Percentiles rank a stretch among this genome's conserved stretches.
Conservation (phyloP, 352 stramenopile genomes). For the Globisporangium barbulae region DNA sequence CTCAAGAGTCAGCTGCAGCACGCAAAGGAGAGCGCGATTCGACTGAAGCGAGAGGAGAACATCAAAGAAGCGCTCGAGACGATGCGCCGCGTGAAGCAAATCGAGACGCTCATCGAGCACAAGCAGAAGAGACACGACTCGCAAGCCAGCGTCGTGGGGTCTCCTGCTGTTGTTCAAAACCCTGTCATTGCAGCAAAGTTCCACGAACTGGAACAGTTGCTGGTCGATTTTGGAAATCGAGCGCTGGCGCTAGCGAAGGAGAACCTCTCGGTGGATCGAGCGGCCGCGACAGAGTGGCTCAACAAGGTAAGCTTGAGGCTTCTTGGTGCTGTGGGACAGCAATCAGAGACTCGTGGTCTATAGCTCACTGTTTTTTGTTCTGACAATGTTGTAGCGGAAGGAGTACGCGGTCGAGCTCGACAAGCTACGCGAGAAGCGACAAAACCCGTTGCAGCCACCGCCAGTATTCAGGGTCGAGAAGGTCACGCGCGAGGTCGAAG, state of each 20-base stretch:
- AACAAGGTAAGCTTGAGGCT: slow-evolving; percentile 33
- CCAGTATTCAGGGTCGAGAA: slow-evolving; percentile 45
- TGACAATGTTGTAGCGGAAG: slow-evolving; percentile 41
- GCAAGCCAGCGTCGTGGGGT: neutral
- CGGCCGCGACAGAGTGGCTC: slow-evolving; percentile 51
- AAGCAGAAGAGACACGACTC: slow-evolving; percentile 25
- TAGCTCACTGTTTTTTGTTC: neutral
- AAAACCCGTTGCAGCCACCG: slow-evolving; percentile 44
- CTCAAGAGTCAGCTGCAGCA: slow-evolving; percentile 43
- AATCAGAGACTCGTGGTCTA: neutral
- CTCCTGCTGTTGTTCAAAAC: slow-evolving; percentile 15
- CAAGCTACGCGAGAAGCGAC: slow-evolving; percentile 46
- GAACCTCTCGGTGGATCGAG: slow-evolving; percentile 41
- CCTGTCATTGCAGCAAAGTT: slow-evolving; percentile 29
- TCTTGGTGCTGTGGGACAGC: neutral
- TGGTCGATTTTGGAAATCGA: slow-evolving; percentile 67
- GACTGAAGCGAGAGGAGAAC: slow-evolving; percentile 54
- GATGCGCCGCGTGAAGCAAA: slow-evolving; percentile 70
- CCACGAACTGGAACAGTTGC: slow-evolving; percentile 52
- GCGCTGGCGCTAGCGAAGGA: slow-evolving; percentile 48
- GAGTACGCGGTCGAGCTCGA: slow-evolving; percentile 46
- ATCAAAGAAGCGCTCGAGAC: slow-evolving; percentile 55
- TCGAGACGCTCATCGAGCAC: slow-evolving; percentile 54
- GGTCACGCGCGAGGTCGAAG: slow-evolving; percentile 34
- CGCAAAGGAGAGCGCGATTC: slow-evolving; percentile 38